A percentile compares a stretch with the other conserved stretches of the same genome.
Evolutionary conservation across 1,139 yeast species (phyloP).

Genomic region (Diutina sp.): DNA sequence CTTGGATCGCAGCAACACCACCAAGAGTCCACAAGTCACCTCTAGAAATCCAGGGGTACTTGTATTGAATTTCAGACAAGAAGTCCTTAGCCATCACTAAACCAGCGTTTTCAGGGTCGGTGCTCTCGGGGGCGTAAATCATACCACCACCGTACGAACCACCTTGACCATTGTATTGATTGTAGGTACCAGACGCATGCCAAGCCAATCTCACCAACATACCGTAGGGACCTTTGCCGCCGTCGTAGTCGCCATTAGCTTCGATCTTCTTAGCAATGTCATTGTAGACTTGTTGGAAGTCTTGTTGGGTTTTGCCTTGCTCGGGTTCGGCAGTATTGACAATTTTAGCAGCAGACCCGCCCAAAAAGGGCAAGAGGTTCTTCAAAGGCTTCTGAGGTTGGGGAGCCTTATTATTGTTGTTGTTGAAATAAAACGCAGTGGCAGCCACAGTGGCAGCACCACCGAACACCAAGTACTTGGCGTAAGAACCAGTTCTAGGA

Average conservation of each 20-base stretch:
- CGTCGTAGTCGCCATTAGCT: slow-evolving; percentile 68
- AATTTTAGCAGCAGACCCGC: not conserved
- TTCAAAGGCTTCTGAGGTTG: not conserved
- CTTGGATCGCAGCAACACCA: slow-evolving; percentile 81
- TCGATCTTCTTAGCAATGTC: slow-evolving; percentile 65
- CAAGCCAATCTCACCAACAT: slow-evolving; percentile 60
- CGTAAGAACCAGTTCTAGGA: not conserved
- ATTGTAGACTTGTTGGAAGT: slow-evolving; percentile 69
- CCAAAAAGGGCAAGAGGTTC: slow-evolving; percentile 2
- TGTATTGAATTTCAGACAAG: slow-evolving; percentile 42
- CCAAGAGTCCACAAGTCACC: slow-evolving; percentile 87
- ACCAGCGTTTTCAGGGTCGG: slow-evolving; percentile 69
- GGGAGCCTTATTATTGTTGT: not conserved
- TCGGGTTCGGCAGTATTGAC: not conserved
- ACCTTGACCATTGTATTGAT: slow-evolving; percentile 44
- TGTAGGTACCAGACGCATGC: slow-evolving; percentile 67
- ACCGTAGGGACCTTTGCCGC: slow-evolving; percentile 52
- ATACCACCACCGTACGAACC: slow-evolving; percentile 84
- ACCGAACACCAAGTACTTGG: not conserved
- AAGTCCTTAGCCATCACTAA: slow-evolving; percentile 54
- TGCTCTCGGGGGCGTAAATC: slow-evolving; percentile 52
- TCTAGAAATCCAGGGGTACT: slow-evolving; percentile 67
- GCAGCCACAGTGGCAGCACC: not conserved
- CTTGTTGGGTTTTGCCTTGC: slow-evolving; percentile 10
- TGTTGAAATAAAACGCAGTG: not conserved